These are phyloP conservation scores for Coniochaeta ligniaria DNA, from an alignment of 2,329 filamentous ascomycete species.

Conservation along the genomic window DNA sequence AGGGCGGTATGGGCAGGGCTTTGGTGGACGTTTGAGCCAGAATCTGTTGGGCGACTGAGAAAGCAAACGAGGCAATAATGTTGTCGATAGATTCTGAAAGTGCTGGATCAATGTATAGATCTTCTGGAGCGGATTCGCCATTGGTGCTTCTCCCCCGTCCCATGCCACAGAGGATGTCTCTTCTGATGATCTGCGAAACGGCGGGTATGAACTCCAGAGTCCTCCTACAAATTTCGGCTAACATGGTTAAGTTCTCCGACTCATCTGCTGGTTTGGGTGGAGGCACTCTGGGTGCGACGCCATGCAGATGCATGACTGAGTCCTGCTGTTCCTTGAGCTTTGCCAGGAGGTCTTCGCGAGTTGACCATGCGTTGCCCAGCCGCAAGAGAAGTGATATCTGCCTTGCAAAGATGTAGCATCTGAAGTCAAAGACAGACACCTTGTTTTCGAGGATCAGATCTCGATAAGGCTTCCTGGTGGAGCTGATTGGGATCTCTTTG, in stretches of 20 bases:
- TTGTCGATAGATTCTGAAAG: constrained; percentile 58
- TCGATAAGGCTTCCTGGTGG: constrained; percentile 73
- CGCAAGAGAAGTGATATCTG: constrained; percentile 78
- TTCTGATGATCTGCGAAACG: constrained; percentile 70
- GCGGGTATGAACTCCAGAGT: constrained; percentile 79
- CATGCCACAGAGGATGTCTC: constrained; percentile 62
- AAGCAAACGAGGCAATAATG: constrained; percentile 70
- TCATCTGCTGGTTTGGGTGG: constrained; percentile 48
- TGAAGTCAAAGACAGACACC: constrained; percentile 93
- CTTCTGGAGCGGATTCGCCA: constrained; percentile 18
- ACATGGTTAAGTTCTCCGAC: constrained; percentile 65
- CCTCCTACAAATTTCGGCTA: constrained; percentile 82
- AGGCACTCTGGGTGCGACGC: constrained; percentile 45
- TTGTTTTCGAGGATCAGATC: constrained; percentile 91
- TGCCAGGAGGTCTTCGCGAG: constrained; percentile 52
- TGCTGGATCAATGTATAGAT: constrained; percentile 21
- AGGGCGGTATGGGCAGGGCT: constrained; percentile 58
- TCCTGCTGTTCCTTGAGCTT: constrained; percentile 58
- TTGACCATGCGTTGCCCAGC: constrained; percentile 66
- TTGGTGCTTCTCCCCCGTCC: constrained; percentile 28
- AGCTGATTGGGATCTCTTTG: constrained; percentile 54
- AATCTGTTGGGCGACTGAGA: constrained; percentile 68
- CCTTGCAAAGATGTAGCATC: constrained; percentile 86
- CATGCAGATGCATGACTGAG: constrained; percentile 46
- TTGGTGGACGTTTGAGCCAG: constrained; percentile 67